Evolutionary conservation across 768 basidiomycete species (phyloP), one percentile per base, ranked within the genome.

Genomic region (Boletus tylopilopsis): DNA sequence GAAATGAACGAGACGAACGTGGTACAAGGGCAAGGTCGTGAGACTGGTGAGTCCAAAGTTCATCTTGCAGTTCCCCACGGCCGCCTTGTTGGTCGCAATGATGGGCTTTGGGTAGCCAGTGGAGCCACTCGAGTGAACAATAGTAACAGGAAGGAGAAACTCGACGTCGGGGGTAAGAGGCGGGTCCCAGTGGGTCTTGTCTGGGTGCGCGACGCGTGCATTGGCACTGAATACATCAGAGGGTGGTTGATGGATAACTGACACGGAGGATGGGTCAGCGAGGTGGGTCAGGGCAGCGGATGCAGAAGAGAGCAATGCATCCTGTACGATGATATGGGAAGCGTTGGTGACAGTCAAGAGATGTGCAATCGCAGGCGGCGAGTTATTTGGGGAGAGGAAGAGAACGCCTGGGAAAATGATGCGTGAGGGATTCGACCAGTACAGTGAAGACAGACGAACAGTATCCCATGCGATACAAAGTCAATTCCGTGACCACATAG

Each of bases 31-130:
- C 70, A 64, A 38, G 4, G 64, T 65, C 5, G 60, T 51, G 21
- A 65, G 54, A 27, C 46, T 52, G 9, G 41, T 45, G 16, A 64
- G 47, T 23, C 51, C 55, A 45, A 64, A 43, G 45, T 74, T 66
- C 59, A 68, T 56, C 43, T 68, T 57, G 48, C 67, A 57, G 54
- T 76, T 70, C 30, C 63, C 63, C 34, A 73, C 42, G 18, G 70
- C 60, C 6, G 61, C 64, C 42, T 67, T 65, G 53, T 75, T 73
- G 1, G 69, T 71, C 48, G 64, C 54, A 35, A 59, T 57, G 24
- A 74, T 75, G 22, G 70, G 73, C 59, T 71, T 79, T 2, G 79
- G 79, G 42, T 69, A 75, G 1, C 79, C 80, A 12, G 79, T 79
- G 4, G 64, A 66, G 21, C 63, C 59, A 6, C 42, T 73, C 58